A percentile compares a stretch with the other conserved stretches of the same genome.
phyloP scores from a whole-genome alignment of 257 asterid genomes.

The Solanum chmielewskii region DNA sequence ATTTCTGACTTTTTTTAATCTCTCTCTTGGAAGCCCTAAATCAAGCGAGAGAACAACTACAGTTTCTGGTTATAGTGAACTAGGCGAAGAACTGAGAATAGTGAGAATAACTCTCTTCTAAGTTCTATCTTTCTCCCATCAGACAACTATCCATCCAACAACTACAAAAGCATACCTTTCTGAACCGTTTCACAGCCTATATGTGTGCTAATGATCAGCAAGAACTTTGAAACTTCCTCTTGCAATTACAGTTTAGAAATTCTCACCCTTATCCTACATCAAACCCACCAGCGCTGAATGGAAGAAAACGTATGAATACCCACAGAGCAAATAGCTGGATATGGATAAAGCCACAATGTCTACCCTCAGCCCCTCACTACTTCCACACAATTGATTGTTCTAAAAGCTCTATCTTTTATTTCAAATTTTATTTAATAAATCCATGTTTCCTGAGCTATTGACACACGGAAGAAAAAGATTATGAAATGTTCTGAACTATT shows the following conservation, averaged over 20 bases:
- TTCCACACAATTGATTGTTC: background rate
- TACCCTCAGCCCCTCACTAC: background rate
- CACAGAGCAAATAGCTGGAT: background rate
- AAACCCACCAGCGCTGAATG: background rate
- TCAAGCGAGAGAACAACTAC: background rate
- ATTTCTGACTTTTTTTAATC: background rate
- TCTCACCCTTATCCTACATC: background rate
- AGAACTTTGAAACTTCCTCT: background rate
- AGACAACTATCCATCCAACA: background rate
- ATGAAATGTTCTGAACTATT: background rate
- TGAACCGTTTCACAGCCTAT: background rate
- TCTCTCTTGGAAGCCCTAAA: background rate
- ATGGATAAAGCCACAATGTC: background rate
- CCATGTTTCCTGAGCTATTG: background rate
- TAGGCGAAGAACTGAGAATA: background rate
- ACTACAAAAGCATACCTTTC: background rate
- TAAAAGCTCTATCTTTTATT: background rate
- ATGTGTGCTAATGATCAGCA: background rate
- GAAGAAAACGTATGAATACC: background rate
- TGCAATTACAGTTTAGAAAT: background rate
- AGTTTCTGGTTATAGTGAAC: background rate
- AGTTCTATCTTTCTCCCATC: background rate
- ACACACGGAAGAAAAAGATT: background rate
- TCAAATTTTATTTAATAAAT: background rate
- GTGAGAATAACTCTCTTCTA: background rate